Percentiles rank a stretch among this genome's conserved stretches.
These are phyloP conservation scores for Colletotrichum filicis DNA, from an alignment of 2,329 filamentous ascomycete species.

Conservation along the genomic window DNA sequence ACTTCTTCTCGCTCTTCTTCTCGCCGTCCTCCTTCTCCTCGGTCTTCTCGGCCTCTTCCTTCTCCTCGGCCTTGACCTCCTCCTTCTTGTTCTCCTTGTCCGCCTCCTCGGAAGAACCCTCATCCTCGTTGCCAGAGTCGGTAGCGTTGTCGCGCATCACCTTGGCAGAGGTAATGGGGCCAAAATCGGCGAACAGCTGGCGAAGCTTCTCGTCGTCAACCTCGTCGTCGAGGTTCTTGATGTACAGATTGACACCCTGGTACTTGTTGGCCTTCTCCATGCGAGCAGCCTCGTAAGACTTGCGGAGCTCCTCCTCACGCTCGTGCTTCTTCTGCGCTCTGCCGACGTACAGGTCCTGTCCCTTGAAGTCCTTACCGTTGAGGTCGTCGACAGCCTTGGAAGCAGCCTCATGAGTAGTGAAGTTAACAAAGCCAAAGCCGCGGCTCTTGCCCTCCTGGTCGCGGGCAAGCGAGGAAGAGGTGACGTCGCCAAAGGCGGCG, in stretches of 20 bases:
- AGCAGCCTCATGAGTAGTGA: constrained; percentile 89
- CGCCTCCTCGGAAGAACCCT: constrained; percentile 63
- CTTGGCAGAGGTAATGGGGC: constrained; percentile 97
- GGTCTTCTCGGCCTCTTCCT: constrained; percentile 57
- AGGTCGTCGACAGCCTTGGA: constrained; percentile 88
- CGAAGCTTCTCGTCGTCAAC: constrained; percentile 98
- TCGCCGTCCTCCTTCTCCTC: constrained; percentile 63
- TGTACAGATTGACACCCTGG: constrained; percentile 98
- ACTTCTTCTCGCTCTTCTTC: constrained; percentile 69
- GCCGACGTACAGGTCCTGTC: constrained; percentile 96
- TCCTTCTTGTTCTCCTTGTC: constrained; percentile 62
- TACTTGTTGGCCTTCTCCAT: constrained; percentile 99
- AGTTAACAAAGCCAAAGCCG: constrained; percentile 97
- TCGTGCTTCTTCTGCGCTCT: constrained; percentile 99
- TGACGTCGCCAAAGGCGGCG: constrained; percentile 92
- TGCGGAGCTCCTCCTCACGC: constrained; percentile 98
- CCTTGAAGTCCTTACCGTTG: constrained; percentile 91
- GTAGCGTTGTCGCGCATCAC: constrained; percentile 89
- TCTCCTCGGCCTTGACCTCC: constrained; percentile 46
- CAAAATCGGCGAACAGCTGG: constrained; percentile 89
- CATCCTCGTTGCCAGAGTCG: constrained; percentile 66
- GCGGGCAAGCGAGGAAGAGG: constrained; percentile 92
- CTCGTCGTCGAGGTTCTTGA: constrained; percentile 98
- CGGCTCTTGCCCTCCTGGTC: constrained; percentile 92
- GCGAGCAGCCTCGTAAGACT: constrained; percentile 97